Evolutionary conservation across 2,329 filamentous ascomycete genomes (phyloP), one percentile per base, ranked within the genome.

Genomic region (Sordariomycetes sp.): DNA sequence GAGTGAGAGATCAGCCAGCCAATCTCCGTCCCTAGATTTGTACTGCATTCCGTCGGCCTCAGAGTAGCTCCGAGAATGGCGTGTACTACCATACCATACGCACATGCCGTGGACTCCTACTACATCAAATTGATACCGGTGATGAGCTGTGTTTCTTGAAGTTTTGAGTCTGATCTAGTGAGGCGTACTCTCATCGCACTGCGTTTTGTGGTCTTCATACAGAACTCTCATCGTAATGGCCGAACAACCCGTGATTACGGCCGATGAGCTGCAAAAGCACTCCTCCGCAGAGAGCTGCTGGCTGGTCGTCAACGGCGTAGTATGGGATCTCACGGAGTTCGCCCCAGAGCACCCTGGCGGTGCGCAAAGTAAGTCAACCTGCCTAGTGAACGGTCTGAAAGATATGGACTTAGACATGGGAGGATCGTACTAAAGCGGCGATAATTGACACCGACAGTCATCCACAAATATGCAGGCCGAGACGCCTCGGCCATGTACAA

Each of bases 271-370:
- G 36, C 36, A 39, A 10, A 39, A 17, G 36, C 36, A 39, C 15
- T 12, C 36, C 36, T 39, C 36, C 36, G 12, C 3, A 12, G 4
- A 39, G 36, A 39, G 36, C 36, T 39, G 36, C 62, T 88, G 85
- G 85, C 77, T 87, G 59, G 82, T 86, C 24, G 77, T 88, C n/a
- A 78, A 87, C 63, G 77, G 77, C 42, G 73, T 77, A 58, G 82
- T 87, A 48, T 87, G 84, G 72, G 82, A 89, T 66, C 69, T 65
- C 24, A 64, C 64, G 0, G 55, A 60, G 12, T 65, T 65, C 35
- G 63, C 64, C 1, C 59, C 61, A 1, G 50, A 60, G 1, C 64
- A 65, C 17, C 64, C 64, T 1, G 64, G 64, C 17, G 64, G 64
- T 13, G 45, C 3, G 45, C 55, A 8, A 59, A 64, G 45, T 50